Evolutionary conservation across 768 basidiomycete genomes (phyloP).

Genomic region (Nevesoporus exiguus): DNA sequence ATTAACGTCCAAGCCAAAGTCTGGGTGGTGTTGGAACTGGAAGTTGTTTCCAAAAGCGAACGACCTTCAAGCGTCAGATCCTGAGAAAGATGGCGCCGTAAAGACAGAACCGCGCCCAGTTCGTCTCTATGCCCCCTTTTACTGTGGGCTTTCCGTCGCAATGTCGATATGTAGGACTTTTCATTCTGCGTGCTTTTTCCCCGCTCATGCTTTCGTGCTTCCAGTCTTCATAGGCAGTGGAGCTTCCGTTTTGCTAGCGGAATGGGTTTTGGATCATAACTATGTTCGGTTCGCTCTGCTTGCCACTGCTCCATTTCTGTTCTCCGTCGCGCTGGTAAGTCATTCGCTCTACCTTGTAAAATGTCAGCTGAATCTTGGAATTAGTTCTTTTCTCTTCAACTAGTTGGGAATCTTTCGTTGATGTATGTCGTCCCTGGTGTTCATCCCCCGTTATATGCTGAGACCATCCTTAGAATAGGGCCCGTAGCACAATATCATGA

Average conservation of each 20-base stretch:
- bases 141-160: constrained; percentile 62
- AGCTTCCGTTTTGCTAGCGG: constrained; percentile 52
- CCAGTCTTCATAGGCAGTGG: constrained; percentile 74
- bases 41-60: constrained; percentile 31
- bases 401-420: constrained; percentile 59
- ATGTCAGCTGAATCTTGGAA: constrained; percentile 8
- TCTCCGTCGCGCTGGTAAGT: constrained; percentile 69
- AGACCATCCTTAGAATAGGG: constrained; percentile 50
- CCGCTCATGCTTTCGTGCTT: neutral
- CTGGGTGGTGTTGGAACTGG: constrained; percentile 43
- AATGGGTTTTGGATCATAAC: constrained; percentile 61
- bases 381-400: constrained; percentile 74
- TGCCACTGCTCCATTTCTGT: constrained; percentile 62
- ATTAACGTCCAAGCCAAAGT: constrained; percentile 1
- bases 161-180: constrained; percentile 55
- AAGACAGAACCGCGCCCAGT: constrained; percentile 39
- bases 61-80: constrained; percentile 16
- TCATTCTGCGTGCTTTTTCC: constrained; percentile 9
- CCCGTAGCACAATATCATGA: constrained; percentile 84
- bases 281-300: constrained; percentile 64
- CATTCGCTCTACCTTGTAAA: neutral
- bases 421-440: constrained; percentile 37
- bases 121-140: constrained; percentile 69
- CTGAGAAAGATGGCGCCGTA: constrained; percentile 52
- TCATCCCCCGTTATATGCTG: neutral